A percentile compares a stretch with the other conserved stretches of the same genome.
phyloP scores from a whole-genome alignment of 192 early-diverging fungal species.

The Chytriomyces sp. region DNA sequence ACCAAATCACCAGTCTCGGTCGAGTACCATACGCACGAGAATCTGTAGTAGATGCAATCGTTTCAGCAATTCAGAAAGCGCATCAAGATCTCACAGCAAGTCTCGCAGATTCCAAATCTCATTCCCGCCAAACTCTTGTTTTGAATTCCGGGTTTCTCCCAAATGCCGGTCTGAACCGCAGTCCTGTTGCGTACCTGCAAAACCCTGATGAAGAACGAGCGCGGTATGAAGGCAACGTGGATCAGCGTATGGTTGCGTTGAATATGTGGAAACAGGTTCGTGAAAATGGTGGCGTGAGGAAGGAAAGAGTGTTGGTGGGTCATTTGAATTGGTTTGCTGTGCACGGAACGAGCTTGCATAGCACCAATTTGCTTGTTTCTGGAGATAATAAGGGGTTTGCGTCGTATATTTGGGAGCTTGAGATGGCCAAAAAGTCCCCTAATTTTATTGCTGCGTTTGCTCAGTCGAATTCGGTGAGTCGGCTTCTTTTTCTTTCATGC shows the following conservation, averaged over 20 bases:
- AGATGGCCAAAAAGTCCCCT: slow-evolving; percentile 25
- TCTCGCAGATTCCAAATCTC: background rate
- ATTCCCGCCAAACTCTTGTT: slow-evolving; percentile 10
- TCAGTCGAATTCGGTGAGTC: slow-evolving; percentile 47
- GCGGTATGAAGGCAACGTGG: slow-evolving; percentile 44
- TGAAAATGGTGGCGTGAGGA: background rate
- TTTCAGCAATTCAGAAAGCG: slow-evolving; percentile 44
- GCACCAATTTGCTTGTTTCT: slow-evolving; percentile 38
- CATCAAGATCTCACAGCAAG: slow-evolving; percentile 36
- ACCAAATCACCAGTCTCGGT: slow-evolving; percentile 38
- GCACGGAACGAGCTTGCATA: slow-evolving; percentile 51
- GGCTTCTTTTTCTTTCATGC: slow-evolving; percentile 4
- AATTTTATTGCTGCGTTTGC: slow-evolving; percentile 55
- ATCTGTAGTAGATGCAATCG: slow-evolving; percentile 44
- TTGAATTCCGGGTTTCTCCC: slow-evolving; percentile 31
- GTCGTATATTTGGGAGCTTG: slow-evolving; percentile 46
- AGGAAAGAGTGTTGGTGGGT: slow-evolving; percentile 1
- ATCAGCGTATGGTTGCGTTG: slow-evolving; percentile 31
- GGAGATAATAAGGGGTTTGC: slow-evolving; percentile 62
- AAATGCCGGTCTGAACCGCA: slow-evolving; percentile 51
- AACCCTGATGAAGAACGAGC: slow-evolving; percentile 53
- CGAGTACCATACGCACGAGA: slow-evolving; percentile 42
- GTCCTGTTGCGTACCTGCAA: slow-evolving; percentile 41
- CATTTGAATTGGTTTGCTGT: slow-evolving; percentile 54
- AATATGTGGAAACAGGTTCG: background rate